Evolutionary conservation across 176 grass and related monocot genomes (phyloP).

Genomic region (Canna indica): DNA sequence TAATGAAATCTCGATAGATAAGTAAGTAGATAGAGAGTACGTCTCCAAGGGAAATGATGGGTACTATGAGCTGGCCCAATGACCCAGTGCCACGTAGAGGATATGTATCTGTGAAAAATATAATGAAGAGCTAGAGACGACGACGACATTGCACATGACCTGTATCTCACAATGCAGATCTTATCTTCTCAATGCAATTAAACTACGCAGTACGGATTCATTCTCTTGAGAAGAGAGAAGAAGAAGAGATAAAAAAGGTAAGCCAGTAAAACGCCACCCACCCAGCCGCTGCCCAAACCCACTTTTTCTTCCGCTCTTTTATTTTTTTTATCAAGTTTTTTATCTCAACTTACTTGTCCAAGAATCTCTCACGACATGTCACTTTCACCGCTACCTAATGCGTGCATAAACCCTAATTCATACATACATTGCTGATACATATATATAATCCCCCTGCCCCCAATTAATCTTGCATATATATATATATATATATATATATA

Average conservation of each 20-base stretch:
- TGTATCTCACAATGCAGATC: neutral
- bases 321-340: neutral
- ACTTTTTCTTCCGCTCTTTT: neutral
- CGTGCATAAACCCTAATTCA: too few species aligned
- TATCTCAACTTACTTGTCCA: neutral
- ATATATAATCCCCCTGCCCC: too few species aligned
- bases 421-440: too few species aligned
- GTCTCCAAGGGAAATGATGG: too few species aligned
- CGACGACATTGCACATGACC: neutral
- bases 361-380: neutral
- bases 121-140: neutral
- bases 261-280: neutral
- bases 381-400: neutral
- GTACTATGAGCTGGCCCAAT: too few species aligned
- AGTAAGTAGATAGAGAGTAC: too few species aligned
- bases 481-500: neutral
- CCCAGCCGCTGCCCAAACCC: neutral
- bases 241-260: neutral
- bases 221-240: neutral
- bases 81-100: too few species aligned
- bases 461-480: neutral
- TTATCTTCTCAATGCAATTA: constrained; percentile 1
- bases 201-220: neutral
- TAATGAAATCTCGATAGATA: too few species aligned
- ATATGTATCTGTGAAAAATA: too few species aligned